phyloP scores from a whole-genome alignment of 768 basidiomycete species.

The Clitopilus hobsonii region DNA sequence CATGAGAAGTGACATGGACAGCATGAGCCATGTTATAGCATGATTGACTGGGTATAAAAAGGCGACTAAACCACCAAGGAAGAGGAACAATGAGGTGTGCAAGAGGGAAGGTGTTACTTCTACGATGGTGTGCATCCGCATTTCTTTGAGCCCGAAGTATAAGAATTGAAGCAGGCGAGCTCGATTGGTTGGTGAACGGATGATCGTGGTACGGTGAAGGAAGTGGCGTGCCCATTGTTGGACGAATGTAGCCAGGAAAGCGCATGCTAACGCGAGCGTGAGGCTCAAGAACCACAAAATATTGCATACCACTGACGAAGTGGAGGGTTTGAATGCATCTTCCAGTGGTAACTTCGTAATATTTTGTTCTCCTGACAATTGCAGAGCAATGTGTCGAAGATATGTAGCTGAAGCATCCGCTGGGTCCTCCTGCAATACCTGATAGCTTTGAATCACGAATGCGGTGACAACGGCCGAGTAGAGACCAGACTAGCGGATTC shows the following conservation, averaged over 20 bases:
- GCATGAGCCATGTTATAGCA: neutral
- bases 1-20: neutral
- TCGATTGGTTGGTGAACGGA: neutral
- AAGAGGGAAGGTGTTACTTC: neutral
- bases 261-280: conserved; percentile 12
- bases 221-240: conserved; percentile 11
- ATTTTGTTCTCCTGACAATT: neutral
- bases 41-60: neutral
- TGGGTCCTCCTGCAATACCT: conserved; percentile 1
- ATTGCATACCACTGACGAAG: conserved; percentile 6
- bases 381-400: neutral
- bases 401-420: neutral
- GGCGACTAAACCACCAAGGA: neutral
- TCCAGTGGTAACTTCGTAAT: neutral
- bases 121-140: neutral
- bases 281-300: conserved; percentile 14
- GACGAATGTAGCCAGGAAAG: conserved; percentile 12
- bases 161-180: neutral
- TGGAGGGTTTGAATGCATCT: neutral
- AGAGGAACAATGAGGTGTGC: neutral
- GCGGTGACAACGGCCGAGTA: conserved; percentile 6
- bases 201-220: neutral
- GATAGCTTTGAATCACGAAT: conserved; percentile 4
- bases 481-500: conserved; percentile 1
- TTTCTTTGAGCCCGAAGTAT: neutral